Evolutionary conservation across 768 basidiomycete genomes (phyloP).

Genomic region (Macrolepiota dolichaula): DNA sequence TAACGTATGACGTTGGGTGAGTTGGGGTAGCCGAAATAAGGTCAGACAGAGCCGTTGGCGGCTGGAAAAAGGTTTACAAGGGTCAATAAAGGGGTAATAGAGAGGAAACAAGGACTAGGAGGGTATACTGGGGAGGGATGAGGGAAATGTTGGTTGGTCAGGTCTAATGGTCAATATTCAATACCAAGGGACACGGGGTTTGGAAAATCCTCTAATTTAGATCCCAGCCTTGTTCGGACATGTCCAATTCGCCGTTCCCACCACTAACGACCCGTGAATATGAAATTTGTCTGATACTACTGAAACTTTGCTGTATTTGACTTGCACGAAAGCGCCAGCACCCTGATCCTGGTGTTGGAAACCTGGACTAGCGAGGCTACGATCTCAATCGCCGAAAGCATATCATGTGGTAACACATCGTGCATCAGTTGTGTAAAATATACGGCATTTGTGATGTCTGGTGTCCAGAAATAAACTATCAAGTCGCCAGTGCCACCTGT

Average conservation of each 20-base stretch:
- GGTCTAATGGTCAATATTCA: background rate
- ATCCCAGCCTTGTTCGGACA: background rate
- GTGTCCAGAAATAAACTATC: background rate
- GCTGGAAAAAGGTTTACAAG: background rate
- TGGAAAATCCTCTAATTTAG: conserved; percentile 13
- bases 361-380: background rate
- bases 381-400: no score
- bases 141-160: conserved; percentile 1
- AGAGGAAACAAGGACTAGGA: background rate
- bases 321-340: background rate
- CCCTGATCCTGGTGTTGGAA: background rate
- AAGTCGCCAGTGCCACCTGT: no score
- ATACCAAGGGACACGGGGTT: conserved; percentile 13
- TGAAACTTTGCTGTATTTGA: background rate
- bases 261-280: background rate
- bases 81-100: background rate
- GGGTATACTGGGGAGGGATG: background rate
- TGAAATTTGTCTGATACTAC: background rate
- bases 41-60: background rate
- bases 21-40: background rate
- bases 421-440: background rate
- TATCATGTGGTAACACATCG: background rate
- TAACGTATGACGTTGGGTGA: conserved; percentile 21
- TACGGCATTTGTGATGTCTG: background rate
- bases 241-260: background rate